Evolutionary conservation across 2,329 filamentous ascomycete species (phyloP).

Genomic region (Tolypocladium paradoxum): DNA sequence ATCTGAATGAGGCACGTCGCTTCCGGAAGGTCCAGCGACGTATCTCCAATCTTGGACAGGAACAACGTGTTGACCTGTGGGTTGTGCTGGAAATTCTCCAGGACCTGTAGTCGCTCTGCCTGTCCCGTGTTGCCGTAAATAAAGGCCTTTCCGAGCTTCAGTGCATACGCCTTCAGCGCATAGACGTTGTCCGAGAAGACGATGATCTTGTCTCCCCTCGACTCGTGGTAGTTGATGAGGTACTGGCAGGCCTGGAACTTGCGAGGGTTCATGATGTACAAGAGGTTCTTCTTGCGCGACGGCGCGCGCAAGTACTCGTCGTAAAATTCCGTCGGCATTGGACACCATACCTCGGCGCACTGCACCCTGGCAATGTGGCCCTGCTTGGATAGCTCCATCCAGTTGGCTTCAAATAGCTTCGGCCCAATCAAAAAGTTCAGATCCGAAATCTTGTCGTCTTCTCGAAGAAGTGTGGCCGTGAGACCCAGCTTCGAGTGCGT

Average conservation of each 20-base stretch:
- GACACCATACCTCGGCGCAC: conserved; percentile 98
- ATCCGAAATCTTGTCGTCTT: conserved; percentile 97
- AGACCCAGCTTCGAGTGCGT: conserved; percentile 91
- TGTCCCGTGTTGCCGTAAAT: conserved; percentile 87
- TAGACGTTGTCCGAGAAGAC: conserved; percentile 98
- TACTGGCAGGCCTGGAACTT: conserved; percentile 98
- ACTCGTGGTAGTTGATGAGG: conserved; percentile 95
- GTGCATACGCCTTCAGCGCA: conserved; percentile 75
- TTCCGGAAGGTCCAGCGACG: conserved; percentile 92
- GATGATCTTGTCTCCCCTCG: conserved; percentile 91
- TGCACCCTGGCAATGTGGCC: conserved; percentile 96
- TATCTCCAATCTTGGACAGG: conserved; percentile 94
- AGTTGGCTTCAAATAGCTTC: conserved; percentile 96
- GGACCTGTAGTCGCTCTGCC: conserved; percentile 70
- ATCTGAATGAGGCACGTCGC: conserved; percentile 96
- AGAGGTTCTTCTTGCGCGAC: conserved; percentile 33
- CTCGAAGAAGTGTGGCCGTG: conserved; percentile 85
- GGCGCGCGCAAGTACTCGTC: conserved; percentile 76
- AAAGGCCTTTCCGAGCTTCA: conserved; percentile 74
- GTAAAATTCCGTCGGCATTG: conserved; percentile 98
- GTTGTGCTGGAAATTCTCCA: conserved; percentile 94
- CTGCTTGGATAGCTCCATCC: conserved; percentile 96
- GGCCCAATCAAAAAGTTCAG: conserved; percentile 95
- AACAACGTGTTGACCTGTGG: conserved; percentile 85
- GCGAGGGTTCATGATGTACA: conserved; percentile 95